A percentile compares a stretch with the other conserved stretches of the same genome.
These are phyloP conservation scores for Reticulascus tulasneorum DNA, from an alignment of 2,329 filamentous ascomycete genomes.

Conservation along the genomic window DNA sequence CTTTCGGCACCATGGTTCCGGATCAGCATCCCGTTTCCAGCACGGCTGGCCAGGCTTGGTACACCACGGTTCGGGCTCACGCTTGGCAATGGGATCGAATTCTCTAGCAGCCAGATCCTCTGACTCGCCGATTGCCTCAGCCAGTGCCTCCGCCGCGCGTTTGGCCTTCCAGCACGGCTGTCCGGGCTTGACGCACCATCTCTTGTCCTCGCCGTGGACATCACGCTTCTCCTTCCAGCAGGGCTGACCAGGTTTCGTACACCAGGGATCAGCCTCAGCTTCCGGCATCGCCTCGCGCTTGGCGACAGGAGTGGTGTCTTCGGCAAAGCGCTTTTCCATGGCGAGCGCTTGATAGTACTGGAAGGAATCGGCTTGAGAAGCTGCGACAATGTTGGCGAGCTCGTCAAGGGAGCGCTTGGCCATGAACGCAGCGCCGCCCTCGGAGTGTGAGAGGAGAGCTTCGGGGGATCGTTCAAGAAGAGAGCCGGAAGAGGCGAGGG, in stretches of 20 bases:
- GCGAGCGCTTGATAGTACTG: conserved; percentile 28
- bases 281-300: conserved; percentile 14
- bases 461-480: conserved; percentile 22
- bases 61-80: conserved; percentile 21
- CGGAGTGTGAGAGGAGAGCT: conserved; percentile 26
- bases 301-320: conserved; percentile 3
- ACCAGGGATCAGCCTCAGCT: conserved; percentile 23
- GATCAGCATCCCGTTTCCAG: conserved; percentile 10
- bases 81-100: conserved; percentile 1
- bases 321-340: conserved; percentile 20
- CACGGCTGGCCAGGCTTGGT: conserved; percentile 12
- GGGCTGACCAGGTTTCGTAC: conserved; percentile 14
- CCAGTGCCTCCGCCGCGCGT: conserved; percentile 32
- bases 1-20: conserved; percentile 30
- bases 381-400: conserved; percentile 31
- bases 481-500: conserved; percentile 20
- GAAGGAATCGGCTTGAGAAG: conserved; percentile 22
- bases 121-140: conserved; percentile 21
- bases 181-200: conserved; percentile 32
- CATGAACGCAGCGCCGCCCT: conserved; percentile 30
- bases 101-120: not conserved
- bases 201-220: conserved; percentile 18
- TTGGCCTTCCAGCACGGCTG: conserved; percentile 34
- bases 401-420: conserved; percentile 34
- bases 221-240: conserved; percentile 8